Conservation (phyloP, 495 filamentous ascomycete species). For the Talaromyces wortmannii region DNA sequence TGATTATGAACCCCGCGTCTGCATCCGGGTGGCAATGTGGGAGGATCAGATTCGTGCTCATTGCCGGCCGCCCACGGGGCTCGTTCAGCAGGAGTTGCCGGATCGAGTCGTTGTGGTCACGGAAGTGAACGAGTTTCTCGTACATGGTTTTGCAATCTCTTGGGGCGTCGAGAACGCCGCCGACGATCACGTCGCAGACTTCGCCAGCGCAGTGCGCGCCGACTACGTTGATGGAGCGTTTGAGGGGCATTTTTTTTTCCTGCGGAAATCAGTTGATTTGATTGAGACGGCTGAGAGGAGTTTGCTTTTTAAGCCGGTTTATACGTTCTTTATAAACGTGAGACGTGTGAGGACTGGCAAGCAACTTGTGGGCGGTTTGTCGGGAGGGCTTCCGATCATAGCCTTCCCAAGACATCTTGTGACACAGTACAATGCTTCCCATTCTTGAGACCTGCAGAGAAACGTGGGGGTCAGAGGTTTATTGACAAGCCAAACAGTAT, state of each 20-base stretch:
- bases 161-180: conserved; percentile 25
- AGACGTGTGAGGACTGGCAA: no score
- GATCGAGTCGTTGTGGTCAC: conserved; percentile 17
- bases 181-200: conserved; percentile 26
- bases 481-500: no score
- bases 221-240: conserved; percentile 19
- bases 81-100: conserved; percentile 29
- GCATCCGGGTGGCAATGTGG: conserved; percentile 26
- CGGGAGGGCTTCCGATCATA: no score
- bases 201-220: conserved; percentile 25
- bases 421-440: no score
- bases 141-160: conserved; percentile 19
- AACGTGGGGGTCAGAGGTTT: no score
- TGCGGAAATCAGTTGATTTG: no score
- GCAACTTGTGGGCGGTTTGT: no score
- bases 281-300: no score
- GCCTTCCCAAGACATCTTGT: no score
- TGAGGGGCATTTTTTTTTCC: conserved; percentile 9
- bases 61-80: conserved; percentile 25
- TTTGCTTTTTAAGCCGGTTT: no score
- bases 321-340: no score
- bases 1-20: conserved; percentile 30
- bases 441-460: no score
- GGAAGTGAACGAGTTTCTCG: conserved; percentile 21
- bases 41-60: conserved; percentile 26